Base-by-base conservation (phyloP, 108 stramenopile species). In the Epipyxis sp. region DNA sequence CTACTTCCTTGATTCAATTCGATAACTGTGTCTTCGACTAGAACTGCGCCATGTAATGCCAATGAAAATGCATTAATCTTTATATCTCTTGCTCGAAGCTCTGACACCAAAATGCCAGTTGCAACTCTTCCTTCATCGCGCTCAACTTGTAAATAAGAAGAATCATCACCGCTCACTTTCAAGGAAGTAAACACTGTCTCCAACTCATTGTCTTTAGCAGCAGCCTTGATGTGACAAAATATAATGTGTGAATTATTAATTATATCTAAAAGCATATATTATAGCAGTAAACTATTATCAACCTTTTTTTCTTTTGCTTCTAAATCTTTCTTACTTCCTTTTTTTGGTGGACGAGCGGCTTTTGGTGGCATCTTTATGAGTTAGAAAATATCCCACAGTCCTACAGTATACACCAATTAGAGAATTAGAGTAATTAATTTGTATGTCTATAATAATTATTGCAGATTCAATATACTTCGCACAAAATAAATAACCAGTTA, bases 1-100 rank as follows among this genome's bases (percentile, higher is more conserved):
- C 71, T 37, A 74, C 13, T 32, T 13, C 71, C 71, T 34, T 74
- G 71, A 32, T 74, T 74, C 16, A 74, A 42, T 42, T 74, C 71
- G 71, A 74, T 74, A 42, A 57, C 27, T 10, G 71, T 74, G 34
- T 74, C 71, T 32, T 74, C 71, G 50, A 74, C 71, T 10, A 74
- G 50, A 74, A 54, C 50, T 39, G 16, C 6, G 44, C 71, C 71
- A 42, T 74, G 71, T 10, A 74, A 42, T 30, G 71, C 71, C 20
- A 74, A 57, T 16, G 71, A 74, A 32, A 74, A 74, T 6, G 71
- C 71, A 39, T 39, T 42, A 29, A 74, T 74, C 50, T 74, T 74
- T 37, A 74, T 74, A 37, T 74, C 71, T 13, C 71, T 3, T 10
- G 71, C 71, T 27, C 71, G 3, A 6, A 42, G 71, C 71, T 74